These are phyloP conservation scores for Colletotrichum nymphaeae DNA, from an alignment of 2,329 filamentous ascomycete species.

Conservation along the genomic window DNA sequence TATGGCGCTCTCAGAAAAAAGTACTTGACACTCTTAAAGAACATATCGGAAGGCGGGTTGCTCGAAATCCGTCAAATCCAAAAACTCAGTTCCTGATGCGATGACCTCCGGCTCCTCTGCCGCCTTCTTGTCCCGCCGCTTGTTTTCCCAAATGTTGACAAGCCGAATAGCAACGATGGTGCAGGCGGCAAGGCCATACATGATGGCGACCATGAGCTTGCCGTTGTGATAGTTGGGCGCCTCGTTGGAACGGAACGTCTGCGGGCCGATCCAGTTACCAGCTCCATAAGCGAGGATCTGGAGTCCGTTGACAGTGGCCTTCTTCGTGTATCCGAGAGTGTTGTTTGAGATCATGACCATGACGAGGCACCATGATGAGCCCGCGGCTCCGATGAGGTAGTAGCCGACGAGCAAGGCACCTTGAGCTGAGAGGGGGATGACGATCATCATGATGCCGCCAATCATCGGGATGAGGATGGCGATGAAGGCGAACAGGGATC, in stretches of 20 bases:
- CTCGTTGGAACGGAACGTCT: constrained; percentile 40
- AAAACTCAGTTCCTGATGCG: constrained; percentile 36
- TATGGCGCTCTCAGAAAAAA: no score
- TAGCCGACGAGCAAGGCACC: constrained; percentile 39
- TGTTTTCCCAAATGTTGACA: constrained; percentile 41
- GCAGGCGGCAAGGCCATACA: constrained; percentile 37
- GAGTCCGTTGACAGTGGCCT: constrained; percentile 41
- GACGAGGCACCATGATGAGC: constrained; percentile 41
- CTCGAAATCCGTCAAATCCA: constrained; percentile 41
- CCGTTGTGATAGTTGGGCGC: constrained; percentile 40
- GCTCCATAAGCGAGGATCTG: constrained; percentile 38
- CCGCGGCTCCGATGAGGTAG: constrained; percentile 40
- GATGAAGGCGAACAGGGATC: constrained; percentile 40
- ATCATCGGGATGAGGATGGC: constrained; percentile 43
- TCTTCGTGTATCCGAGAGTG: constrained; percentile 44
- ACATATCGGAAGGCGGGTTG: constrained; percentile 40
- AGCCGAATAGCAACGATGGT: constrained; percentile 34
- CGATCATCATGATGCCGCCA: constrained; percentile 43
- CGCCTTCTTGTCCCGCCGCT: constrained; percentile 41
- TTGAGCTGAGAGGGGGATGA: constrained; percentile 39
- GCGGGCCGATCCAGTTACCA: constrained; percentile 41
- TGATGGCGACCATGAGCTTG: constrained; percentile 41
- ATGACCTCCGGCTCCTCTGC: constrained; percentile 30
- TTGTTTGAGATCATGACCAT: constrained; percentile 44
- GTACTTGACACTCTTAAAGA: constrained; percentile 9